Conservation (phyloP, 306 rosid species). For the Crotalaria pallida region DNA sequence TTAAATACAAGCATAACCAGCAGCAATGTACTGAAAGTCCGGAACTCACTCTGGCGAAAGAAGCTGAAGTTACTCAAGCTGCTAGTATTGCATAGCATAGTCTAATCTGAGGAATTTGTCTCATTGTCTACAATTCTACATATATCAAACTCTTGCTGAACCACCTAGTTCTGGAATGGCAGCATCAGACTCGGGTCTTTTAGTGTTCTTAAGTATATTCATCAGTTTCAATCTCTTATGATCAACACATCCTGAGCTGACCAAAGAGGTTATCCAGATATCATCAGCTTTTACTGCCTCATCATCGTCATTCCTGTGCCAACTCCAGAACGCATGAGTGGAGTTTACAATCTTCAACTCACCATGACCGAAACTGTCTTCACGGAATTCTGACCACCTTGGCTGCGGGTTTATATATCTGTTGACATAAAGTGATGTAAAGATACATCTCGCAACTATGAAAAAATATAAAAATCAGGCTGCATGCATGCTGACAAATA, state of each 20-base stretch:
- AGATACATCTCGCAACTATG: not conserved
- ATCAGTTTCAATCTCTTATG: conserved; percentile 41
- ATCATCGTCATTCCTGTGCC: conserved; percentile 95
- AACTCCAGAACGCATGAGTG: conserved; percentile 87
- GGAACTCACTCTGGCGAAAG: not conserved
- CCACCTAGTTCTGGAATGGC: not conserved
- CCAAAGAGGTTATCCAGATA: conserved; percentile 78
- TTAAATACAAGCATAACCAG: conserved; percentile 16
- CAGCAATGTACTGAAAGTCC: not conserved
- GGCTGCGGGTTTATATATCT: conserved; percentile 73
- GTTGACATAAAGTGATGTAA: conserved; percentile 14
- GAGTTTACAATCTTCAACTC: conserved; percentile 73
- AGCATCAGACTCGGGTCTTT: not conserved
- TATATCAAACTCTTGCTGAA: not conserved
- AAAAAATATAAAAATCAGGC: not conserved
- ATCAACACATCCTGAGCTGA: conserved; percentile 53
- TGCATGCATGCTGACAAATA: not conserved
- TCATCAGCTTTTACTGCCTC: conserved; percentile 84
- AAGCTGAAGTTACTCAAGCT: not conserved
- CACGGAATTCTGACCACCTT: conserved; percentile 82
- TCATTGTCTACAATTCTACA: not conserved
- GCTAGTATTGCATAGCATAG: conserved; percentile 1
- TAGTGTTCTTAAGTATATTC: conserved; percentile 45
- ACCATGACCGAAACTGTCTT: conserved; percentile 96
- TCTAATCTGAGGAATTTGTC: not conserved